Base-by-base conservation (phyloP, 1,139 yeast species). In the Saccharomyces uvarum region DNA sequence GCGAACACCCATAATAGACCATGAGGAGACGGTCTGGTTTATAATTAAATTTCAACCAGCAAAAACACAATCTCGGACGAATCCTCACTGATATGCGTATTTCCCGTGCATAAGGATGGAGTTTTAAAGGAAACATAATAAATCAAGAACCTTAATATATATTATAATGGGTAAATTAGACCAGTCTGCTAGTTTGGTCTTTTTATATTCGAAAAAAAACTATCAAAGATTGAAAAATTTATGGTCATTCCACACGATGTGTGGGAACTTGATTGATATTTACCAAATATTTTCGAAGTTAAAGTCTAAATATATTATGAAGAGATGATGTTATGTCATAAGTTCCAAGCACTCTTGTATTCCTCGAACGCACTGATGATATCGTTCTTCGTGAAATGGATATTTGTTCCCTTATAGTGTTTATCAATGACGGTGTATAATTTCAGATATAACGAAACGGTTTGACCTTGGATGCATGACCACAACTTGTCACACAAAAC, bases 41-140 rank as follows among this genome's bases (percentile, higher is more conserved):
- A 85, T 82, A 86, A 51, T 48, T 47, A 60, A 65, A 63, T 91
- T 91, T 91, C 97, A 91, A 91, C 97, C 96, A 91, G 99, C 99
- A 91, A 91, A 90, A 88, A 91, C 98, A 91, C 96, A 96, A 89
- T 89, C 99, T 91, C 99, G 98, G 98, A 93, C 97, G 97, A 90
- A 90, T 93, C 98, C 97, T 91, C 99, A 91, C 96, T 90, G 98
- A 91, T 88, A 89, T 95, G 96, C 96, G 98, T 91, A 91, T 90
- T 90, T 96, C 97, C 98, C 98, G 88, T 87, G 99, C 98, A 91
- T 89, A 93, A 91, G 86, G 97, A 90, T 90, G 70, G 69, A 53
- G 50, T 56, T 48, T 61, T 61, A 51, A 47, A 51, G 55, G 38
- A 11, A 14, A 29, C 26, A 29, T 29, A 29, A 29, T 29, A 29